Percentiles rank a stretch among this genome's conserved stretches.
These are phyloP conservation scores for Marsdenia floribunda DNA, from an alignment of 257 asterid genomes.

Conservation along the genomic window DNA sequence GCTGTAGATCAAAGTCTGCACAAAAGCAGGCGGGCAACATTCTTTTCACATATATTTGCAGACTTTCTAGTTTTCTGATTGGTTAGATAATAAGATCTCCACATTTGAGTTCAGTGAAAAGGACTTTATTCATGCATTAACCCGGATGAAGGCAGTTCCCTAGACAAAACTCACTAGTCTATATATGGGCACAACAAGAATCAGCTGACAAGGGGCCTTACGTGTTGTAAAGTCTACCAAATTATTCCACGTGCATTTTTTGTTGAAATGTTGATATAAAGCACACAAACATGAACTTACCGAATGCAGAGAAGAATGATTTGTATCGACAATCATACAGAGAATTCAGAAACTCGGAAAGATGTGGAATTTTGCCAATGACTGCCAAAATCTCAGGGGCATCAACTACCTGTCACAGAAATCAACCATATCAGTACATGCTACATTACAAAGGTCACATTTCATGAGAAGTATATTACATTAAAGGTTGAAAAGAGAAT, in stretches of 20 bases:
- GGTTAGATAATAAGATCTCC: background rate
- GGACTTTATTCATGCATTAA: background rate
- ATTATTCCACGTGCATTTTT: background rate
- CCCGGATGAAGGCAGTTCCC: background rate
- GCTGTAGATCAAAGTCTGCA: background rate
- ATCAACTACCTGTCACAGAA: slow-evolving; percentile 74
- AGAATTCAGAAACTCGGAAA: slow-evolving; percentile 76
- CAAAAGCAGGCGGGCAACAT: background rate
- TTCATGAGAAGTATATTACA: background rate
- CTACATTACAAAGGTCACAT: slow-evolving; percentile 1
- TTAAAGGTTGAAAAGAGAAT: background rate
- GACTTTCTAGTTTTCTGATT: background rate
- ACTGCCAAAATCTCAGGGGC: slow-evolving; percentile 92
- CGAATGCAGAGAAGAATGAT: slow-evolving; percentile 77
- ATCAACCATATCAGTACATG: slow-evolving; percentile 6
- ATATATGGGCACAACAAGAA: background rate
- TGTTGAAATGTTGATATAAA: background rate
- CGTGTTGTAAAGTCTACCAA: background rate
- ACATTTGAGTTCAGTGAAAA: background rate
- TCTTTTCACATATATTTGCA: background rate
- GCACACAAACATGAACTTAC: slow-evolving; percentile 31
- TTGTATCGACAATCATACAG: slow-evolving; percentile 77
- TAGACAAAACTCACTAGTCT: background rate
- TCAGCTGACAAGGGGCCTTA: background rate
- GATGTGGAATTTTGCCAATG: slow-evolving; percentile 66